These are phyloP conservation scores for Fusarium albosuccineum DNA, from an alignment of 2,329 filamentous ascomycete genomes.

Conservation along the genomic window DNA sequence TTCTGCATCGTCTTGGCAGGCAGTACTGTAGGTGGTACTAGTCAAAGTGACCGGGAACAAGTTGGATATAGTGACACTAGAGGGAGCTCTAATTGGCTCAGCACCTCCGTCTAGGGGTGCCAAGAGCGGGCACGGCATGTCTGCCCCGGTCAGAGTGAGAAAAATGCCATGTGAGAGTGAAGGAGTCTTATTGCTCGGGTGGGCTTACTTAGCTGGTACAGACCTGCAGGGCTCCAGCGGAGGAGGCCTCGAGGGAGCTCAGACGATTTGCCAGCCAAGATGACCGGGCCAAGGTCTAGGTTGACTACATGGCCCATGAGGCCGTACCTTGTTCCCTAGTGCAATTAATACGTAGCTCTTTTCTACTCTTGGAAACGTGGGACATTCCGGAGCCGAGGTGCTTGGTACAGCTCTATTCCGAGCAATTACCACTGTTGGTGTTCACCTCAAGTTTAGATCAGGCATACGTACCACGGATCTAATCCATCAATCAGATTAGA, in stretches of 20 bases:
- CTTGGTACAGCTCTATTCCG: no score
- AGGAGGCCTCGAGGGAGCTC: slow-evolving; percentile 12
- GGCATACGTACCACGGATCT: slow-evolving; percentile 27
- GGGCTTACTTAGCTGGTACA: background rate
- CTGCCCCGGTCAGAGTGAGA: slow-evolving; percentile 3
- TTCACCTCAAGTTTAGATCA: no score
- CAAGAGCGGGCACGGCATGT: background rate
- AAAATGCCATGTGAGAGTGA: background rate
- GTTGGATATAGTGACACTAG: slow-evolving; percentile 2
- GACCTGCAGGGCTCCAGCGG: no score
- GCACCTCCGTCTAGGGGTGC: background rate
- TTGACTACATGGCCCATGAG: no score
- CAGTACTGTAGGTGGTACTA: background rate
- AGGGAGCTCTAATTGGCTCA: background rate
- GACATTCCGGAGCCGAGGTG: no score
- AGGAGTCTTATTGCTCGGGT: background rate
- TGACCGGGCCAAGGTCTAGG: no score
- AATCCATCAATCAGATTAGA: slow-evolving; percentile 44
- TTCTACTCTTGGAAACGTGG: no score
- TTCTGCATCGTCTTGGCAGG: slow-evolving; percentile 10
- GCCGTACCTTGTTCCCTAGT: no score
- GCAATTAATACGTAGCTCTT: no score
- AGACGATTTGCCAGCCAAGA: slow-evolving; percentile 20
- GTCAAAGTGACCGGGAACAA: slow-evolving; percentile 8
- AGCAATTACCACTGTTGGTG: no score